These are phyloP conservation scores for Microbotryomycetes sp. DNA, from an alignment of 1,284 basidiomycete genomes.

Conservation along the genomic window DNA sequence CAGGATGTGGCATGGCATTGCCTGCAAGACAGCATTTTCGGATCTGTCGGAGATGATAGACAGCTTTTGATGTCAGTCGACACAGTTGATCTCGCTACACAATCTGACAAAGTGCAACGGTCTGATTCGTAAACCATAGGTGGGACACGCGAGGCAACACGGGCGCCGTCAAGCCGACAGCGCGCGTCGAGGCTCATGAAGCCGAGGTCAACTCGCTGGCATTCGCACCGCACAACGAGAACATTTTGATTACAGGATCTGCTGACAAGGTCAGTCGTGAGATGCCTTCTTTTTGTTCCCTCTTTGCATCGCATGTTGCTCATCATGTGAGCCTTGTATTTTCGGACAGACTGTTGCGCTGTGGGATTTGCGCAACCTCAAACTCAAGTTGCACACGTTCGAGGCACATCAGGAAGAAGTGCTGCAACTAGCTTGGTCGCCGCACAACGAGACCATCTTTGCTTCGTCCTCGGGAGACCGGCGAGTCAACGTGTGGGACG, in stretches of 20 bases:
- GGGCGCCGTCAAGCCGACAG: conserved; percentile 56
- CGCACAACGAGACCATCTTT: conserved; percentile 81
- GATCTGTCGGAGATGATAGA: conserved; percentile 94
- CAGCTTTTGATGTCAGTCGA: conserved; percentile 75
- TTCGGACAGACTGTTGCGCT: conserved; percentile 68
- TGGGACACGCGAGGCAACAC: conserved; percentile 76
- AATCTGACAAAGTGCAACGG: neutral
- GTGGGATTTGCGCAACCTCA: conserved; percentile 78
- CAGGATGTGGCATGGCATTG: conserved; percentile 97
- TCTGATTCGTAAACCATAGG: conserved; percentile 44
- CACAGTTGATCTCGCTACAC: conserved; percentile 3
- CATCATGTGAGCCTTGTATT: neutral
- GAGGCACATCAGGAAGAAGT: conserved; percentile 93
- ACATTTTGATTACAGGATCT: conserved; percentile 86
- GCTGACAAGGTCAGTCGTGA: conserved; percentile 67
- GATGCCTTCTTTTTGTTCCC: neutral
- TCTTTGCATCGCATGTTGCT: neutral
- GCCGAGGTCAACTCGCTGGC: conserved; percentile 85
- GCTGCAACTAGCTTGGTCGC: conserved; percentile 89
- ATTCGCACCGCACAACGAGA: conserved; percentile 75
- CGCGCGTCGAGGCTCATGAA: conserved; percentile 76
- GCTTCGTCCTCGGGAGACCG: conserved; percentile 88
- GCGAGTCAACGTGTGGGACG: conserved; percentile 91
- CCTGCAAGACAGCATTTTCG: conserved; percentile 75
- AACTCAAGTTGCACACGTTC: conserved; percentile 80